Base-by-base conservation (phyloP, 345 rosid species). In the Populus alba region DNA sequence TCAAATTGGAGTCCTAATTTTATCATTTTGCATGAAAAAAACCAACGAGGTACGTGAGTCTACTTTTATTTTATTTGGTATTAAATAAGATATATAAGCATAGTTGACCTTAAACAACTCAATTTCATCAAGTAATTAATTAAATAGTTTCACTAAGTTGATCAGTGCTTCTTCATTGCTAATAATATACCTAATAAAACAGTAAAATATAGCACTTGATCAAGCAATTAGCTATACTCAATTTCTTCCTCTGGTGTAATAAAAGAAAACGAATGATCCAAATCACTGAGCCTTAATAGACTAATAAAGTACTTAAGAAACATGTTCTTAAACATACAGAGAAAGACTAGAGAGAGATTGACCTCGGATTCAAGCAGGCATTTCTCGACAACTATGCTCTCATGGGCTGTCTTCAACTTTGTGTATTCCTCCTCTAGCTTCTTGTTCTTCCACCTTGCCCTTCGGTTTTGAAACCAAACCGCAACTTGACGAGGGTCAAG, bases 401-500 rank as follows among this genome's bases (percentile, higher is more conserved):
- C 93, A 70, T 94, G 83, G 29, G 79, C 72, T 6, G 85, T 72
- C 66, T 89, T 94, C 45, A 96, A 73, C 83, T 78, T 88, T 18
- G 83, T 53, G 41, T 90, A 90, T 75, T 91, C 96, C 78, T 96
- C 95, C 79, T 96, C 98, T 6, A 96, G 91, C 86, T 88, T 92
- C 90, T 96, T 96, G 87, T 85, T 88, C 89, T 92, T 96, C 91
- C 91, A 92, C 15, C 99, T 89, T 38, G 98, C 95, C 62, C 98
- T 85, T 27, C 97, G 86, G 90, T 96, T 96, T 72, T 96, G 99
- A 82, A 94, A 96, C 99, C 99, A 96, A 31, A 96, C 94, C 8
- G 98, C 99, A 2, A 96, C 99, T 41, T 96, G 99, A 53, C 97
- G 92, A 22, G 99, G 93, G 37, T 92, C 93, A 47, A 96, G 92